Base-by-base conservation (phyloP, 208 protist genomes). In the Trypanosomatidae sp. region DNA sequence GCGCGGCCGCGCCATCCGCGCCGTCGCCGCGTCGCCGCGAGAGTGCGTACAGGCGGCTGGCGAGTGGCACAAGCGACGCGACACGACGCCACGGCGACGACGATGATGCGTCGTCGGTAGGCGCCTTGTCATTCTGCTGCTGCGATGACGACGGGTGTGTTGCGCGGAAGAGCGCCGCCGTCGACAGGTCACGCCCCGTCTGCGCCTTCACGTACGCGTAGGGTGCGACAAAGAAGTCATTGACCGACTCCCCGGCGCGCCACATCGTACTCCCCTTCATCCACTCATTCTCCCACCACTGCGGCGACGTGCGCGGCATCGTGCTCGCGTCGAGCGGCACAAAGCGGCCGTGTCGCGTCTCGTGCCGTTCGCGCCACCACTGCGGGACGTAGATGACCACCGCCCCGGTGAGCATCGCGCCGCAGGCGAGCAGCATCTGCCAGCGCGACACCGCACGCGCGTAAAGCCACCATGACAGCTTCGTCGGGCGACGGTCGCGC, bases 201-300 rank as follows among this genome's bases (percentile, higher is more conserved):
- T 73, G 63, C 43, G 49, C 20, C 45, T 70, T 55, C 23, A 93
- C 55, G 46, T 77, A 93, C 35, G 45, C 45, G 53, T 82, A 88
- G n/a, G 66, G 58, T 7, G 49, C 55, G 11, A 65, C 60, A 43
- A 75, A 84, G 53, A 93, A 93, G 53, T 66, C 49, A 0, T 2
- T 18, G 19, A 22, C 46, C 16, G 71, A 66, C 65, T 93, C 80
- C 2, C 80, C 80, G 0, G 63, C 61, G 10, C 81, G 73, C 85
- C 85, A 93, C 7, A 66, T 40, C 10, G 77, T 56, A 43, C 83
- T 87, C 54, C 71, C 75, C 41, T 84, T 88, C 8, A 76, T 72
- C 81, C 85, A 93, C 64, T 89, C 78, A 32, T 89, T 90, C 64
- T 90, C 85, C 81, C 85, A 93, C 85, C 85, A 93, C 45, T 51